Evolutionary conservation across 192 early-diverging fungal genomes (phyloP).

Genomic region (Chytriomyces hyalinus): DNA sequence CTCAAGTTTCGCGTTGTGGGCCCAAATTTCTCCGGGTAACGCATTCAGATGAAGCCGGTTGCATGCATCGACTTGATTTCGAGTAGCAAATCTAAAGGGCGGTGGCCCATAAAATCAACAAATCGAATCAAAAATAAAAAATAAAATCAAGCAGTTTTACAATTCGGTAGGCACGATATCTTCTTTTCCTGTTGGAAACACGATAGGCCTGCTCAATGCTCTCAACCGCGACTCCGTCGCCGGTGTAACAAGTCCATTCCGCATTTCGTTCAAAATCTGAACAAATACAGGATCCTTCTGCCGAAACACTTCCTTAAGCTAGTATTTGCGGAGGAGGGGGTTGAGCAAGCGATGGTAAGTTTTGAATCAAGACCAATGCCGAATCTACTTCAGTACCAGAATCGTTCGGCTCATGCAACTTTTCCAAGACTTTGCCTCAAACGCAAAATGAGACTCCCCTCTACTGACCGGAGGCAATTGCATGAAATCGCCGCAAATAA

Average conservation of each 20-base stretch:
- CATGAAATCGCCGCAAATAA: constrained; percentile 60
- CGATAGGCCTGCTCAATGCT: constrained; percentile 46
- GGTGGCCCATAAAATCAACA: constrained; percentile 29
- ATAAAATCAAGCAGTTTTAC: constrained; percentile 21
- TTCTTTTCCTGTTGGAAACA: constrained; percentile 48
- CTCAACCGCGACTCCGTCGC: constrained; percentile 59
- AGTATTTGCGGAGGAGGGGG: constrained; percentile 9
- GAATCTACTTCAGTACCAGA: constrained; percentile 18
- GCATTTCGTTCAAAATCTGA: constrained; percentile 84
- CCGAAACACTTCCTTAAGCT: constrained; percentile 81
- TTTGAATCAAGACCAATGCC: neutral
- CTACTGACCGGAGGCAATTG: constrained; percentile 53
- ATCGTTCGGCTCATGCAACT: constrained; percentile 33
- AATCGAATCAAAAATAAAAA: neutral
- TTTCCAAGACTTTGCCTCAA: constrained; percentile 47
- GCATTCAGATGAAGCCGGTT: constrained; percentile 61
- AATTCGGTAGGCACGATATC: constrained; percentile 59
- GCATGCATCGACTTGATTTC: constrained; percentile 76
- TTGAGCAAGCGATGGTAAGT: neutral
- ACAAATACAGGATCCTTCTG: constrained; percentile 83
- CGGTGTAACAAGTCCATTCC: constrained; percentile 69
- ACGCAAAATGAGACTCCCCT: constrained; percentile 33
- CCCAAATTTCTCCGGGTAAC: constrained; percentile 53
- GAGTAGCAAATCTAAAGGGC: constrained; percentile 76
- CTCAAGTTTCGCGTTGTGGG: constrained; percentile 25